Evolutionary conservation across 768 basidiomycete genomes (phyloP).

Genomic region (Leccinum sublutescens): DNA sequence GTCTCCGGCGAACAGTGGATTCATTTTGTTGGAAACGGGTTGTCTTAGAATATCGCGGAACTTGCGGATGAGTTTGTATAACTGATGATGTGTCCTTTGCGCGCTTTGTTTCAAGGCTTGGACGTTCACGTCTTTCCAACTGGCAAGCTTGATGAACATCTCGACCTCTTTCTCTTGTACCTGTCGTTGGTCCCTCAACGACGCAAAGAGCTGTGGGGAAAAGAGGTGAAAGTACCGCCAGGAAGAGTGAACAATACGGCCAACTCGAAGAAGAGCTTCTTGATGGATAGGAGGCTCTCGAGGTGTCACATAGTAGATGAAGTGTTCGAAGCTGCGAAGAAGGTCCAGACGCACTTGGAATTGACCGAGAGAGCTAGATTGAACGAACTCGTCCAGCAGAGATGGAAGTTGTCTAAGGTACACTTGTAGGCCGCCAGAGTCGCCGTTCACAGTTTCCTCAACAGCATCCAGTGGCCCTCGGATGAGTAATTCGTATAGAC

Average conservation of each 20-base stretch:
- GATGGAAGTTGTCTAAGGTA: slow-evolving; percentile 71
- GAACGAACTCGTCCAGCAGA: slow-evolving; percentile 79
- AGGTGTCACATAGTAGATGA: slow-evolving; percentile 39
- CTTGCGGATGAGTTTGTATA: slow-evolving; percentile 88
- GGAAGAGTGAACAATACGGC: slow-evolving; percentile 59
- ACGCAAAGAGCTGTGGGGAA: slow-evolving; percentile 41
- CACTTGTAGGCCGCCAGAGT: slow-evolving; percentile 34
- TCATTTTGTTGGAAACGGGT: slow-evolving; percentile 50
- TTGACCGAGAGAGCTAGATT: slow-evolving; percentile 78
- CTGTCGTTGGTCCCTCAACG: slow-evolving; percentile 55
- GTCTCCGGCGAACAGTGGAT: slow-evolving; percentile 35
- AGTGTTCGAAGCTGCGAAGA: slow-evolving; percentile 63
- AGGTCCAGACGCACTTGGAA: slow-evolving; percentile 66
- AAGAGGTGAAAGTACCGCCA: slow-evolving; percentile 65
- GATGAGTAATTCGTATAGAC: slow-evolving; percentile 75
- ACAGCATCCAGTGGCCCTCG: slow-evolving; percentile 56
- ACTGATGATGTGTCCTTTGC: slow-evolving; percentile 81
- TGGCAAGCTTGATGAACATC: slow-evolving; percentile 89
- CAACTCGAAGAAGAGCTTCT: slow-evolving; percentile 46
- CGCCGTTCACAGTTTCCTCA: slow-evolving; percentile 36
- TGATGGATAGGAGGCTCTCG: slow-evolving; percentile 31
- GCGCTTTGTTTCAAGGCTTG: slow-evolving; percentile 92
- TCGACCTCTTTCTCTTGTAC: slow-evolving; percentile 77
- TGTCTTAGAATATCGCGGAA: slow-evolving; percentile 88
- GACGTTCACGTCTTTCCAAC: slow-evolving; percentile 97